phyloP scores from a whole-genome alignment of 2,329 filamentous ascomycete species.

The Cyphellophora europaea region DNA sequence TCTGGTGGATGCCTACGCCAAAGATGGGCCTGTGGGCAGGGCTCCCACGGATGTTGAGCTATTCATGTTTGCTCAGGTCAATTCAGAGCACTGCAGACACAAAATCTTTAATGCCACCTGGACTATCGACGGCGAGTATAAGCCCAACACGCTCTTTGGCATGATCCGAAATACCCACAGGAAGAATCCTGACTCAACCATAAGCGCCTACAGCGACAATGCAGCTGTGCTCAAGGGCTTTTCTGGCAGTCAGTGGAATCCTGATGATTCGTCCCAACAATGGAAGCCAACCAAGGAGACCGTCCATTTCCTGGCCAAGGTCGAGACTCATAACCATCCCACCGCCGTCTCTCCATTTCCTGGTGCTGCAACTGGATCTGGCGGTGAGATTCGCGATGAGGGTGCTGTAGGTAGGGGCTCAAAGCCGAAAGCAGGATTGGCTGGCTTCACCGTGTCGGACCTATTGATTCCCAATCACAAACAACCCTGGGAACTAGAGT shows the following conservation, averaged over 20 bases:
- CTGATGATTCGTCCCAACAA: conserved; percentile 73
- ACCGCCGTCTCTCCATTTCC: conserved; percentile 91
- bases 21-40: conserved; percentile 47
- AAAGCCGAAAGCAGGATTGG: conserved; percentile 80
- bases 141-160: conserved; percentile 73
- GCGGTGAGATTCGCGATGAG: conserved; percentile 92
- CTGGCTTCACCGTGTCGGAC: conserved; percentile 92
- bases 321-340: conserved; percentile 96
- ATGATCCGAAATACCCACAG: conserved; percentile 97
- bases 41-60: conserved; percentile 84
- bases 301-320: conserved; percentile 83
- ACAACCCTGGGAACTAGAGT: conserved; percentile 81
- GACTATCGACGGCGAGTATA: conserved; percentile 80
- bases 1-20: conserved; percentile 71
- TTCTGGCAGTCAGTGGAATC: conserved; percentile 71
- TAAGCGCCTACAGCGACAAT: conserved; percentile 96
- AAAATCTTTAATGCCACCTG: conserved; percentile 97
- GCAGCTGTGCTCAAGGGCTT: conserved; percentile 80
- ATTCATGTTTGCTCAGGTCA: conserved; percentile 99
- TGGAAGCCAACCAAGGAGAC: conserved; percentile 82
- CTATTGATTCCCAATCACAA: conserved; percentile 75
- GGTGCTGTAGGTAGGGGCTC: conserved; percentile 90
- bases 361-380: conserved; percentile 88
- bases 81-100: conserved; percentile 83
- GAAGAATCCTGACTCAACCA: conserved; percentile 65